These are phyloP conservation scores for Brassica incana DNA, from an alignment of 345 rosid species.

Conservation along the genomic window DNA sequence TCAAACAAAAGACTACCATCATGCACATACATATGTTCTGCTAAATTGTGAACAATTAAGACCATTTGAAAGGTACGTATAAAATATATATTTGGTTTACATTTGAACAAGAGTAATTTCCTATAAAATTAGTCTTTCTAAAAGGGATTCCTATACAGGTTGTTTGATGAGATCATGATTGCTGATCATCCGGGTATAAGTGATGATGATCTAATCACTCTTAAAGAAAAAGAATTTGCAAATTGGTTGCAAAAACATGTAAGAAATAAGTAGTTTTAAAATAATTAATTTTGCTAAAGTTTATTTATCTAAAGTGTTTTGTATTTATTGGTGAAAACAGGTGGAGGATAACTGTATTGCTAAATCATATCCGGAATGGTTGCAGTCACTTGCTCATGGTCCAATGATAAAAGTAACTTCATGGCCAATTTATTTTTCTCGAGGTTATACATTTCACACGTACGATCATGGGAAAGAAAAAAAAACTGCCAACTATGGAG, in stretches of 20 bases:
- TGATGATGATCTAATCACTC: neutral
- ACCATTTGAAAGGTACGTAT: slow-evolving; percentile 5
- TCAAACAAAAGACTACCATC: neutral
- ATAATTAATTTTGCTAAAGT: too few species aligned
- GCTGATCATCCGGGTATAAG: neutral
- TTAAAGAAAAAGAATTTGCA: neutral
- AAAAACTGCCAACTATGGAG: neutral
- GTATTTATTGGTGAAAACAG: neutral
- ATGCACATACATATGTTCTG: slow-evolving; percentile 14
- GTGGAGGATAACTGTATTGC: neutral
- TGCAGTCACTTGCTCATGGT: neutral
- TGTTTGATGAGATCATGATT: neutral
- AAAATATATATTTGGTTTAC: neutral
- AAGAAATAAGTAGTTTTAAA: neutral
- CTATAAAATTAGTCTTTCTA: neutral
- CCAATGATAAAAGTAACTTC: neutral
- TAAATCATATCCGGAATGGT: neutral
- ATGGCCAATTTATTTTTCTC: neutral
- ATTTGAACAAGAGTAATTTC: neutral
- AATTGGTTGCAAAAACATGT: neutral
- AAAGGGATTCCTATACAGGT: neutral
- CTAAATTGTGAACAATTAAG: neutral
- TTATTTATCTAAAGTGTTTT: neutral
- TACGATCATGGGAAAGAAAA: neutral
- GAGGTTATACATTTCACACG: neutral